Percentiles rank a stretch among this genome's conserved stretches.
Conservation (phyloP, 495 filamentous ascomycete genomes). For the Aspergillus conjunctus region DNA sequence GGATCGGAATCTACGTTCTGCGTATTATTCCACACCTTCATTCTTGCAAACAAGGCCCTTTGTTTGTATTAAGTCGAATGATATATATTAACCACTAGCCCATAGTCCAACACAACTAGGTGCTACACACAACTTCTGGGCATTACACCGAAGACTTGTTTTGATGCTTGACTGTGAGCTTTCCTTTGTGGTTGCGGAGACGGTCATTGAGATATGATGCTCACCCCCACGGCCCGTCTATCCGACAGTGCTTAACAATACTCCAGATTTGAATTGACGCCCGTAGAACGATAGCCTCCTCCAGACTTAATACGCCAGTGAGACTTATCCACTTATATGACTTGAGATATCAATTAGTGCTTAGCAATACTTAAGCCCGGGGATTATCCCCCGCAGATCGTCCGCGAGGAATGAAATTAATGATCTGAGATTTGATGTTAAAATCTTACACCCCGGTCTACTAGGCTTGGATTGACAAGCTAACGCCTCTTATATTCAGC, state of each 20-base stretch:
- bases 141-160: no score
- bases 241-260: background rate
- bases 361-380: background rate
- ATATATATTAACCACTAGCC: no score
- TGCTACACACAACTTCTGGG: no score
- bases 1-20: no score
- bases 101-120: no score
- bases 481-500: background rate
- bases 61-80: no score
- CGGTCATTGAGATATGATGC: background rate
- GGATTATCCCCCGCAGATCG: background rate
- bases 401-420: background rate
- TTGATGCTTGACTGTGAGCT: background rate
- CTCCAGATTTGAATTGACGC: background rate
- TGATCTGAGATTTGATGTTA: background rate
- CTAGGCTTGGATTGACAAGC: background rate
- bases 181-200: background rate
- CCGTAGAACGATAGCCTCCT: background rate
- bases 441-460: background rate
- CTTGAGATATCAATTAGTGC: background rate
- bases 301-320: background rate
- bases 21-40: no score
- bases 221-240: slow-evolving; percentile 2
- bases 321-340: background rate
- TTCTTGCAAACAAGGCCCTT: no score